phyloP scores from a whole-genome alignment of 2,329 filamentous ascomycete species.

The Penicillium sp. region DNA sequence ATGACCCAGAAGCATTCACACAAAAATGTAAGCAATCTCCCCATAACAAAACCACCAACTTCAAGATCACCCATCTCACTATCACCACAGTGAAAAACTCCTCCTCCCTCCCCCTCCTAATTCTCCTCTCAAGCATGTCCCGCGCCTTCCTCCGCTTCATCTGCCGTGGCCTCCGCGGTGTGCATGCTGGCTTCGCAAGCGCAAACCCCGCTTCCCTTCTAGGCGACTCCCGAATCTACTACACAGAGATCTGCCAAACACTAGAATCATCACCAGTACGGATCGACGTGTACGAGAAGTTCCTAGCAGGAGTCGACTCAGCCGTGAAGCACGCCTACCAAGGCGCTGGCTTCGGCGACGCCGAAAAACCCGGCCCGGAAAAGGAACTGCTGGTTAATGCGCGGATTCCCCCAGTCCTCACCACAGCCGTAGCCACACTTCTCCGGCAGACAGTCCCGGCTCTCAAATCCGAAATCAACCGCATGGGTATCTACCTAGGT shows the following conservation, averaged over 20 bases:
- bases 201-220: conserved; percentile 40
- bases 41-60: not conserved
- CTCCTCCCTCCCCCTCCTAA: conserved; percentile 43
- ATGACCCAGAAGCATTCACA: conserved; percentile 36
- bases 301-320: conserved; percentile 64
- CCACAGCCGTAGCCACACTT: conserved; percentile 49
- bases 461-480: conserved; percentile 61
- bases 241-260: conserved; percentile 55
- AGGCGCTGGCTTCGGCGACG: conserved; percentile 43
- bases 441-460: conserved; percentile 52
- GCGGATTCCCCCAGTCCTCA: conserved; percentile 51
- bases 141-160: conserved; percentile 69
- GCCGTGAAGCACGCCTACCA: conserved; percentile 61
- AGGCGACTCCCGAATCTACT: conserved; percentile 43
- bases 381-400: conserved; percentile 54
- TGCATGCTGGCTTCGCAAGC: conserved; percentile 46
- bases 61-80: conserved; percentile 4
- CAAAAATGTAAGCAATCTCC: conserved; percentile 32
- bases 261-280: conserved; percentile 56
- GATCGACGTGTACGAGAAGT: conserved; percentile 60
- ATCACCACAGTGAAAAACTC: conserved; percentile 33
- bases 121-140: conserved; percentile 72
- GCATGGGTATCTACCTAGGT: conserved; percentile 67
- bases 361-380: conserved; percentile 50
- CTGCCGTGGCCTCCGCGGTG: conserved; percentile 61